Evolutionary conservation across 1,284 basidiomycete species (phyloP).

Genomic region (Cryptococcus hybrid): DNA sequence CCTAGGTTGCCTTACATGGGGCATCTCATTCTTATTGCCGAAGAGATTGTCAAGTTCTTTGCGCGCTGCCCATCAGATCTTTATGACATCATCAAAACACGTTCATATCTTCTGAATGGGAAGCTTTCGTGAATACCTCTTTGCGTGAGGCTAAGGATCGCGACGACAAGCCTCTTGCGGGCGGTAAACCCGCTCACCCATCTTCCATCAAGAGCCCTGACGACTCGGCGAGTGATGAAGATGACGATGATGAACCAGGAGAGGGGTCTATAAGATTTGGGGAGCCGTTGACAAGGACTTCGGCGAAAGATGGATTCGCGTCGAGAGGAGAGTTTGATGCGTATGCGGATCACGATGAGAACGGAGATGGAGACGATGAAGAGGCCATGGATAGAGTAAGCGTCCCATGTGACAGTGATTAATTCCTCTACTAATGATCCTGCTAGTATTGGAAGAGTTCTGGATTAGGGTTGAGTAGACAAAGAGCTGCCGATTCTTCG

Average conservation of each 20-base stretch:
- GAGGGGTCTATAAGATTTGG: slow-evolving; percentile 30
- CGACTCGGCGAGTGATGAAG: slow-evolving; percentile 27
- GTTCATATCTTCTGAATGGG: slow-evolving; percentile 79
- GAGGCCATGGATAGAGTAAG: slow-evolving; percentile 28
- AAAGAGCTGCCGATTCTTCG: slow-evolving; percentile 36
- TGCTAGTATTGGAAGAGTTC: slow-evolving; percentile 28
- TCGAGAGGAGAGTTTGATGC: slow-evolving; percentile 21
- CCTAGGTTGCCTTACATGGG: slow-evolving; percentile 94
- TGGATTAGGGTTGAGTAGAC: slow-evolving; percentile 11
- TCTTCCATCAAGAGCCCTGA: slow-evolving; percentile 14
- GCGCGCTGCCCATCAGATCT: slow-evolving; percentile 82
- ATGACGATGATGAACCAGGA: slow-evolving; percentile 13
- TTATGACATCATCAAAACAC: slow-evolving; percentile 62
- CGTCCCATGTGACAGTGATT: not conserved
- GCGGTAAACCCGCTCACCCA: slow-evolving; percentile 53
- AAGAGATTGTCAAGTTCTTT: slow-evolving; percentile 52
- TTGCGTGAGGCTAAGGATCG: slow-evolving; percentile 81
- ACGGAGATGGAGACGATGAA: slow-evolving; percentile 27
- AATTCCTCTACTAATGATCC: not conserved
- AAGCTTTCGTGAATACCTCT: slow-evolving; percentile 76
- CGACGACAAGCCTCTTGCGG: slow-evolving; percentile 76
- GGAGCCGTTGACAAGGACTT: slow-evolving; percentile 38
- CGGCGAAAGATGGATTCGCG: slow-evolving; percentile 27
- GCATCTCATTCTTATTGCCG: slow-evolving; percentile 80
- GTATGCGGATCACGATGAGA: slow-evolving; percentile 23